Conservation (phyloP, 768 basidiomycete species). For the Sarcomyxa edulis region DNA sequence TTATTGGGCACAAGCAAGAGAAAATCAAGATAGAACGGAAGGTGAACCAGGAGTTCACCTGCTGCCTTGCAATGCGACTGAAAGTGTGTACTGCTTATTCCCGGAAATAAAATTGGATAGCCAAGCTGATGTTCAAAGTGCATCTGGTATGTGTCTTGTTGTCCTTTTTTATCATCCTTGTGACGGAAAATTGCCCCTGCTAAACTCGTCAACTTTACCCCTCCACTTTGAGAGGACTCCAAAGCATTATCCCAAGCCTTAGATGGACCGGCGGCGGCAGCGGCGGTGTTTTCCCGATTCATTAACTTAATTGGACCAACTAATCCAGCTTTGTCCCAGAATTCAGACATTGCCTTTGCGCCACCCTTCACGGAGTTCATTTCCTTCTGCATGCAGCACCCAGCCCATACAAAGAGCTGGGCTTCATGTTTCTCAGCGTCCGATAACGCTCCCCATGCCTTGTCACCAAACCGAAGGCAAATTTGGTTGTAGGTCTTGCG, state of each 20-base stretch:
- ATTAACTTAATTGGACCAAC: conserved; percentile 16
- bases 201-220: conserved; percentile 16
- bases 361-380: conserved; percentile 27
- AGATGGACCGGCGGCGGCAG: conserved; percentile 8
- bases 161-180: conserved; percentile 30
- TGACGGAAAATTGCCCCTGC: conserved; percentile 24
- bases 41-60: conserved; percentile 18
- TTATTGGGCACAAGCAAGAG: conserved; percentile 19
- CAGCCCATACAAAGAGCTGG: conserved; percentile 27
- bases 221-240: conserved; percentile 17
- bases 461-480: conserved; percentile 16
- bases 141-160: conserved; percentile 20
- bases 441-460: conserved; percentile 14
- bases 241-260: conserved; percentile 8
- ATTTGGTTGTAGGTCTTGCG: conserved; percentile 9
- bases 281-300: conserved; percentile 12
- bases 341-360: conserved; percentile 17
- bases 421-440: conserved; percentile 10
- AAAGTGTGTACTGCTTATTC: conserved; percentile 30
- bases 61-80: conserved; percentile 25
- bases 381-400: conserved; percentile 36
- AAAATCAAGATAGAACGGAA: conserved; percentile 16
- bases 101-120: conserved; percentile 20
- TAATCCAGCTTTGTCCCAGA: conserved; percentile 16
- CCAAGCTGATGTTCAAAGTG: conserved; percentile 19